phyloP scores from a whole-genome alignment of 192 early-diverging fungal genomes.

The Phycomyces nitens region DNA sequence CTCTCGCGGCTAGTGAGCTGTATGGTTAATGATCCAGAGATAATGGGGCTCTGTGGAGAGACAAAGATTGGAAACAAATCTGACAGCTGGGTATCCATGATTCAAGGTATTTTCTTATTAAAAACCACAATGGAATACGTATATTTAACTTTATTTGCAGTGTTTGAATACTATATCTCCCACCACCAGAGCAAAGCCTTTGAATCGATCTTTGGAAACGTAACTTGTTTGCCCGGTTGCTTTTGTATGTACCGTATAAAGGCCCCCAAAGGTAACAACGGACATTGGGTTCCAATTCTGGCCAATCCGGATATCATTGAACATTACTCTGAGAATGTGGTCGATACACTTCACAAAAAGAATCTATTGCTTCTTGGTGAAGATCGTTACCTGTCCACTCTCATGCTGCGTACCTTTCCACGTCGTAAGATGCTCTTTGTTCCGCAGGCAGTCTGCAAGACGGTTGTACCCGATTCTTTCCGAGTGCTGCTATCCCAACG shows the following conservation, averaged over 20 bases:
- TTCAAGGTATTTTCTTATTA: conserved; percentile 44
- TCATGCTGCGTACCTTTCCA: conserved; percentile 73
- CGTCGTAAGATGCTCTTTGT: conserved; percentile 72
- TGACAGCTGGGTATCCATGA: conserved; percentile 75
- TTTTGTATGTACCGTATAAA: conserved; percentile 88
- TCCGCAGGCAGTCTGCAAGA: conserved; percentile 69
- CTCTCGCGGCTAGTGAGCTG: conserved; percentile 66
- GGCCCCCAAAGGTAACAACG: conserved; percentile 73
- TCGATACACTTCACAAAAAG: conserved; percentile 75
- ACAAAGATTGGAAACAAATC: conserved; percentile 81
- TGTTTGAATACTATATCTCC: conserved; percentile 85
- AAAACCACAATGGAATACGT: background rate
- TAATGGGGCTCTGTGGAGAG: conserved; percentile 78
- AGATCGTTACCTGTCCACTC: conserved; percentile 73
- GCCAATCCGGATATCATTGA: conserved; percentile 83
- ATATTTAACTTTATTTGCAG: conserved; percentile 19
- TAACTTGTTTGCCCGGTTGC: conserved; percentile 81
- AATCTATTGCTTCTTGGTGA: conserved; percentile 73
- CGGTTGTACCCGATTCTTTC: conserved; percentile 69
- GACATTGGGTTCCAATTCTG: conserved; percentile 77
- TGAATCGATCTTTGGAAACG: conserved; percentile 82
- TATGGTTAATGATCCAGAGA: conserved; percentile 66
- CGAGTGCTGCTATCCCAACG: conserved; percentile 71
- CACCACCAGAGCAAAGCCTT: conserved; percentile 82
- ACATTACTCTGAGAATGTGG: conserved; percentile 81